phyloP scores from a whole-genome alignment of 2,329 filamentous ascomycete species.

The Pestalotiopsis sp. region DNA sequence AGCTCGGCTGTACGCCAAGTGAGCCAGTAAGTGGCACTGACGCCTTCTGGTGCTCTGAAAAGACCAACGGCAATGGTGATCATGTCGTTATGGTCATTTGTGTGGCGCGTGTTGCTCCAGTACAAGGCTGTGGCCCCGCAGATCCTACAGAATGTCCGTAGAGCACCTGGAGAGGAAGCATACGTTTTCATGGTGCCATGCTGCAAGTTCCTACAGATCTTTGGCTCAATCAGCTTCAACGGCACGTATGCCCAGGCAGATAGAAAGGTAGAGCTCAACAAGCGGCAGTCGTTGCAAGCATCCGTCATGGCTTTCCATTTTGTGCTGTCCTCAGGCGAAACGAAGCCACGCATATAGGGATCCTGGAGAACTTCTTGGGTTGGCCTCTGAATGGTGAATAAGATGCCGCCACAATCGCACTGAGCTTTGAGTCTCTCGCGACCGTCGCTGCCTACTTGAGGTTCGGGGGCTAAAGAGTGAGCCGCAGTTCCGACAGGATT shows the following conservation, averaged over 20 bases:
- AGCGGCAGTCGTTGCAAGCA: conserved; percentile 46
- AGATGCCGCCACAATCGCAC: conserved; percentile 50
- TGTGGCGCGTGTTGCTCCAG: conserved; percentile 27
- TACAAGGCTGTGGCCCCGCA: conserved; percentile 50
- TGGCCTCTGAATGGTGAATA: conserved; percentile 46
- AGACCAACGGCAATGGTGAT: conserved; percentile 46
- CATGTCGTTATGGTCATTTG: conserved; percentile 34
- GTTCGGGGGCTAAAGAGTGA: conserved; percentile 3
- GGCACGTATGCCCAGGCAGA: conserved; percentile 46
- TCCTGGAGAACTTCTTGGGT: conserved; percentile 28
- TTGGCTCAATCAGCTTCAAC: conserved; percentile 36
- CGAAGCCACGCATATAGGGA: conserved; percentile 33
- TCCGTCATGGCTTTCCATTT: conserved; percentile 48
- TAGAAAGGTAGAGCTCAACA: conserved; percentile 41
- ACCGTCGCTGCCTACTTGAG: conserved; percentile 36
- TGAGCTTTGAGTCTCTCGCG: conserved; percentile 42
- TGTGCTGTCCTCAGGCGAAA: conserved; percentile 37
- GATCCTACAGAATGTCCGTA: conserved; percentile 45
- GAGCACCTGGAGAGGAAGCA: conserved; percentile 38
- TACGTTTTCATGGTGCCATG: conserved; percentile 47
- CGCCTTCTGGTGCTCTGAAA: conserved; percentile 45
- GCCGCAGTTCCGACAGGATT: neutral
- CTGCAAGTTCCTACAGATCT: conserved; percentile 36
- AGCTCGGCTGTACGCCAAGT: conserved; percentile 44
- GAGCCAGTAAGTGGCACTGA: conserved; percentile 47